phyloP scores from a whole-genome alignment of 768 basidiomycete genomes.

The Phlebiopsis gigantea region DNA sequence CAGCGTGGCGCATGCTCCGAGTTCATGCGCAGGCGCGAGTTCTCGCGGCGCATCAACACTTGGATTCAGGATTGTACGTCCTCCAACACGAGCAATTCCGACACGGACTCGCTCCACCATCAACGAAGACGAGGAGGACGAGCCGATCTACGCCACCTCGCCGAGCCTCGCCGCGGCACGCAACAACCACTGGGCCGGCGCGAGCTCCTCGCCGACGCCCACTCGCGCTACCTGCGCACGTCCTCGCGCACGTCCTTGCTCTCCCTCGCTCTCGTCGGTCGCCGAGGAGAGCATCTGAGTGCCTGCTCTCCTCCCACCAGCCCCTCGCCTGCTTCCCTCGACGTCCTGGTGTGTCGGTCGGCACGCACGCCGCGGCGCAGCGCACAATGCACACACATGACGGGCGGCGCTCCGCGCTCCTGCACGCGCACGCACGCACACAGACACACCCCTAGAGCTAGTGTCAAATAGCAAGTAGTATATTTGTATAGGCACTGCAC shows the following conservation, averaged over 20 bases:
- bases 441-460: too few relatives aligned
- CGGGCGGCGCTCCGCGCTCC: too few relatives aligned
- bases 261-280: constrained; percentile 9
- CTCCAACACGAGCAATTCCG: not conserved
- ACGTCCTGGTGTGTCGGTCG: too few relatives aligned
- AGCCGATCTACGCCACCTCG: constrained; percentile 12
- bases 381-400: too few relatives aligned
- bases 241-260: constrained; percentile 11
- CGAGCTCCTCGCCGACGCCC: not conserved
- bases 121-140: constrained; percentile 10
- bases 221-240: constrained; percentile 1
- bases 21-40: constrained; percentile 44
- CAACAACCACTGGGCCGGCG: not conserved
- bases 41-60: constrained; percentile 34
- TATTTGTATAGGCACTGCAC: too few relatives aligned
- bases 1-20: constrained; percentile 48
- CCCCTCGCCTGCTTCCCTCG: too few relatives aligned
- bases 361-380: too few relatives aligned
- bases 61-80: constrained; percentile 28
- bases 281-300: too few relatives aligned
- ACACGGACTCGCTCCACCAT: constrained; percentile 5
- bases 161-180: too few relatives aligned
- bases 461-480: too few relatives aligned
- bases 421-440: too few relatives aligned
- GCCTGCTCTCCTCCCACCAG: too few relatives aligned